Conservation (phyloP, 2,329 filamentous ascomycete species). For the Dothideomycetes sp. region DNA sequence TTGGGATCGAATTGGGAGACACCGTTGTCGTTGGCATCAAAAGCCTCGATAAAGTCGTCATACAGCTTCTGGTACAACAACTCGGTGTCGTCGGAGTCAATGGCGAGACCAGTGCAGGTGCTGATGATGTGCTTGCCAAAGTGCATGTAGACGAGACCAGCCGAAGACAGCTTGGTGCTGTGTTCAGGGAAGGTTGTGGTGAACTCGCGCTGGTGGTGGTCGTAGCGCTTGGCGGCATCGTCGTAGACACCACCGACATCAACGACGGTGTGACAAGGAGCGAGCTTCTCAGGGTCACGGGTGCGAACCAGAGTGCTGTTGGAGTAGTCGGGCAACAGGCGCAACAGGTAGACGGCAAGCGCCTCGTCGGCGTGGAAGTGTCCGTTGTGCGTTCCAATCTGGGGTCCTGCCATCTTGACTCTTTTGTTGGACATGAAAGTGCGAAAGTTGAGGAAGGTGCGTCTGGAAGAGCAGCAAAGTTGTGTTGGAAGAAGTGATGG, state of each 20-base stretch:
- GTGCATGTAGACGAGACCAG: slow-evolving; percentile 91
- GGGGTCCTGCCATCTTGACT: slow-evolving; percentile 60
- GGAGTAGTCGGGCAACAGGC: slow-evolving; percentile 72
- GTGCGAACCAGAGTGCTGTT: slow-evolving; percentile 71
- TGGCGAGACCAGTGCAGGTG: slow-evolving; percentile 49
- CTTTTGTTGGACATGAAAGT: too few relatives aligned
- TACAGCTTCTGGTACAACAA: slow-evolving; percentile 85
- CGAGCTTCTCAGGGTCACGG: slow-evolving; percentile 69
- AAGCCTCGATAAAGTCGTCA: slow-evolving; percentile 84
- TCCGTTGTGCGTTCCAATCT: slow-evolving; percentile 92
- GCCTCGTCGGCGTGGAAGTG: slow-evolving; percentile 99
- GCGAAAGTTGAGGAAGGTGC: too few relatives aligned
- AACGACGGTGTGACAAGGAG: slow-evolving; percentile 85
- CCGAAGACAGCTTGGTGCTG: slow-evolving; percentile 82
- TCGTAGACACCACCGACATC: slow-evolving; percentile 97
- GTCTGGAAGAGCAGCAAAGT: too few relatives aligned
- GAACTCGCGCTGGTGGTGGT: slow-evolving; percentile 96
- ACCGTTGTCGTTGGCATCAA: slow-evolving; percentile 97
- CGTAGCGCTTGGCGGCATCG: slow-evolving; percentile 65
- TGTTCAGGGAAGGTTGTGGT: slow-evolving; percentile 72
- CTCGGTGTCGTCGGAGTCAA: slow-evolving; percentile 57
- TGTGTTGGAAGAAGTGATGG: too few relatives aligned
- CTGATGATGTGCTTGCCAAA: slow-evolving; percentile 81
- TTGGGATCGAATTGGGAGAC: slow-evolving; percentile 71
- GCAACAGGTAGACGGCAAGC: slow-evolving; percentile 91